phyloP scores from a whole-genome alignment of 2,329 filamentous ascomycete species.

The Fusarium hostae region DNA sequence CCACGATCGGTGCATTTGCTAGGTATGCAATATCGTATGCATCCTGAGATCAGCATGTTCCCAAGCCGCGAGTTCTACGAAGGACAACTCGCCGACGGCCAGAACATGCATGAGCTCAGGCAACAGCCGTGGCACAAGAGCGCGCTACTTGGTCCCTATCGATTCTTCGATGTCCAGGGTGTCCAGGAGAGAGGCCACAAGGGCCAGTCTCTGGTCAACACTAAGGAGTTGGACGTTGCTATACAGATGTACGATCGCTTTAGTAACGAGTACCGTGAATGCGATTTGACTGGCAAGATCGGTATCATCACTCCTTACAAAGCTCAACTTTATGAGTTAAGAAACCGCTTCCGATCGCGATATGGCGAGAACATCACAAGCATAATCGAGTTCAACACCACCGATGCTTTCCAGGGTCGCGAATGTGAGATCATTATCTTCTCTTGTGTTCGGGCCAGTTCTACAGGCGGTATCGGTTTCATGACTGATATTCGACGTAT shows the following conservation, averaged over 20 bases:
- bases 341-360: conserved; percentile 74
- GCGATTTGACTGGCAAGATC: conserved; percentile 83
- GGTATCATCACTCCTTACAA: conserved; percentile 99
- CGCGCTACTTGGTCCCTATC: conserved; percentile 85
- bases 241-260: conserved; percentile 86
- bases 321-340: conserved; percentile 85
- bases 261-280: conserved; percentile 73
- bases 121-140: conserved; percentile 87
- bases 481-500: conserved; percentile 98
- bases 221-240: conserved; percentile 86
- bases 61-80: conserved; percentile 95
- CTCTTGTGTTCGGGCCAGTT: conserved; percentile 93
- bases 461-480: conserved; percentile 97
- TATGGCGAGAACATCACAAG: conserved; percentile 82
- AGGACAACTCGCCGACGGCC: conserved; percentile 83
- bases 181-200: conserved; percentile 82
- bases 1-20: conserved; percentile 89
- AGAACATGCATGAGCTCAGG: conserved; percentile 81
- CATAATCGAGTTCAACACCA: conserved; percentile 96
- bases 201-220: conserved; percentile 91
- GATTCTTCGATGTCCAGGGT: conserved; percentile 96
- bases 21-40: conserved; percentile 99
- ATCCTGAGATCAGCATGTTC: conserved; percentile 93
- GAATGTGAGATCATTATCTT: conserved; percentile 99
- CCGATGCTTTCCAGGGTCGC: conserved; percentile 95